Percentiles rank a stretch among this genome's conserved stretches.
These are phyloP conservation scores for Amniculicola lignicola DNA, from an alignment of 495 filamentous ascomycete species.

Conservation along the genomic window DNA sequence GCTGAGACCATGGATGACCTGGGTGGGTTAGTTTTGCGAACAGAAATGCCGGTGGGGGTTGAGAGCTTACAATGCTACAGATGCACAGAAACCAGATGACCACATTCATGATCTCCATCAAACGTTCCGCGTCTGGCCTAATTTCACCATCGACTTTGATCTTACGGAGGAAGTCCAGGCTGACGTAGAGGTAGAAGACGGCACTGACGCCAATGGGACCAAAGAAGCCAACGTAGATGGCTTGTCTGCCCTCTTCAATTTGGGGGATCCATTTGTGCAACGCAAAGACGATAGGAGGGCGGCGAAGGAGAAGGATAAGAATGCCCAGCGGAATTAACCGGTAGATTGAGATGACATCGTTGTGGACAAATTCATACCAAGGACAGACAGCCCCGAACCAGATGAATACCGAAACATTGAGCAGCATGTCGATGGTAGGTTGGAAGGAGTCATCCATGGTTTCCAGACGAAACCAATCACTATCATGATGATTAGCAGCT, in stretches of 20 bases:
- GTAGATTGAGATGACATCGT: constrained; percentile 69
- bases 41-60: not conserved
- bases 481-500: constrained; percentile 6
- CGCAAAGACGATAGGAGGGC: constrained; percentile 71
- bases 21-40: constrained; percentile 21
- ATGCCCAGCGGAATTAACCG: constrained; percentile 75
- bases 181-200: constrained; percentile 83
- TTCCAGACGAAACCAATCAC: constrained; percentile 87
- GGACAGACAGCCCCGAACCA: constrained; percentile 90
- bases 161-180: constrained; percentile 61
- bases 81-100: constrained; percentile 85
- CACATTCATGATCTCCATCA: constrained; percentile 63
- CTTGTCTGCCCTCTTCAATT: constrained; percentile 69
- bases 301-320: constrained; percentile 74
- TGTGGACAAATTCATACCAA: constrained; percentile 67
- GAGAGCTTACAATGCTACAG: constrained; percentile 73
- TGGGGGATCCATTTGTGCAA: constrained; percentile 76
- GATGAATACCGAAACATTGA: constrained; percentile 83
- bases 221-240: constrained; percentile 86
- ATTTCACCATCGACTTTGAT: constrained; percentile 55
- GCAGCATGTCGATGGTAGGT: constrained; percentile 83
- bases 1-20: constrained; percentile 84
- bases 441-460: constrained; percentile 87
- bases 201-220: constrained; percentile 93
- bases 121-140: constrained; percentile 61